Percentiles rank a stretch among this genome's conserved stretches.
phyloP scores from a whole-genome alignment of 495 filamentous ascomycete genomes.

The Penicillium paxilli region DNA sequence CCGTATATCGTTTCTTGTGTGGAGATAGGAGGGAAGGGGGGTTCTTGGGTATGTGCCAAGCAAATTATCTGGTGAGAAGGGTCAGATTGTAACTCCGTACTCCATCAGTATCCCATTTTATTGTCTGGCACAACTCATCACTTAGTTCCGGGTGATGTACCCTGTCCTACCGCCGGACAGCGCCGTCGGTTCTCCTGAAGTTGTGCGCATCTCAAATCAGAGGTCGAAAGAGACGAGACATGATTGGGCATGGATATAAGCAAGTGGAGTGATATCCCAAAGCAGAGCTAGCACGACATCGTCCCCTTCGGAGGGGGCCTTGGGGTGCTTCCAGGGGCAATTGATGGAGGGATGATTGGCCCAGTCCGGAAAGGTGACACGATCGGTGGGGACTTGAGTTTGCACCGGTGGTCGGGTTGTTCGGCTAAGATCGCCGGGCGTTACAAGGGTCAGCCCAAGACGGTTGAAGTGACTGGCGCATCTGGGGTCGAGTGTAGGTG shows the following conservation, averaged over 20 bases:
- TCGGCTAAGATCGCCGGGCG: neutral
- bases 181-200: neutral
- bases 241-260: constrained; percentile 30
- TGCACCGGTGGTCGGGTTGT: neutral
- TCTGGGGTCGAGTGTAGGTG: constrained; percentile 19
- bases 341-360: neutral
- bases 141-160: no score
- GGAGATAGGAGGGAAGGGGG: no score
- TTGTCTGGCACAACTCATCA: no score
- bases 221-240: neutral
- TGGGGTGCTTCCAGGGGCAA: neutral
- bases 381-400: neutral
- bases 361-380: neutral
- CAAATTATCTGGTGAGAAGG: no score
- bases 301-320: no score
- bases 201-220: neutral
- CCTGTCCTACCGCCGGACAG: no score
- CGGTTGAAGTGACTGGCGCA: constrained; percentile 1
- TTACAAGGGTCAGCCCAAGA: neutral
- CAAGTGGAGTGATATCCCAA: constrained; percentile 24
- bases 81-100: no score
- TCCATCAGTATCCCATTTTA: no score
- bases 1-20: neutral
- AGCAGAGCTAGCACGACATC: neutral
- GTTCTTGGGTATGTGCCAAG: no score